Evolutionary conservation across 495 filamentous ascomycete species (phyloP).

Genomic region (Penicillium flavigenum): DNA sequence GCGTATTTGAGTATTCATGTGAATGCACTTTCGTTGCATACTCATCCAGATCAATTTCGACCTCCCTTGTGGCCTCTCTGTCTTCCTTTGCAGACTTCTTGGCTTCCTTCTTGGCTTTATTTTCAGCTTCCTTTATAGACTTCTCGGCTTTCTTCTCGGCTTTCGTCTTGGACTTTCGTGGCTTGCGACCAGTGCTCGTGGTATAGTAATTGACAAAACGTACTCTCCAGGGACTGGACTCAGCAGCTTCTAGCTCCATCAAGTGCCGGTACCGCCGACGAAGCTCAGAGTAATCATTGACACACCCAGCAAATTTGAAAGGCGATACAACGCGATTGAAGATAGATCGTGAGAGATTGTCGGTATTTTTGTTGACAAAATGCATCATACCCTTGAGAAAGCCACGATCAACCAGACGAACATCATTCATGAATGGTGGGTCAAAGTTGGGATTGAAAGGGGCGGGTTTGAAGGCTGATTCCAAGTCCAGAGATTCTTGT

Average conservation of each 20-base stretch:
- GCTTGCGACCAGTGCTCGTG: conserved; percentile 62
- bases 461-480: conserved; percentile 18
- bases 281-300: conserved; percentile 73
- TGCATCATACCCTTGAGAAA: conserved; percentile 67
- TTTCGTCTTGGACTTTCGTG: conserved; percentile 18
- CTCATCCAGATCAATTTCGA: not conserved
- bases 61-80: not conserved
- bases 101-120: conserved; percentile 7
- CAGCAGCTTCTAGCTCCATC: conserved; percentile 62
- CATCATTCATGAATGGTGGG: conserved; percentile 71
- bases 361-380: conserved; percentile 77
- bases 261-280: conserved; percentile 66
- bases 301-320: conserved; percentile 75
- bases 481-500: conserved; percentile 25
- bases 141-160: conserved; percentile 4
- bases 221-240: conserved; percentile 47
- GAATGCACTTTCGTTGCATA: not conserved
- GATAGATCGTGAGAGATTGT: conserved; percentile 66
- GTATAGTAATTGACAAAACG: conserved; percentile 93
- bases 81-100: conserved; percentile 4
- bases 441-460: conserved; percentile 57
- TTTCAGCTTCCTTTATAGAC: not conserved
- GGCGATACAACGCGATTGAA: conserved; percentile 74
- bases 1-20: not conserved
- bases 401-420: conserved; percentile 59